Evolutionary conservation across 2,329 filamentous ascomycete genomes (phyloP).

Genomic region (Plectosphaerella cucumerina): DNA sequence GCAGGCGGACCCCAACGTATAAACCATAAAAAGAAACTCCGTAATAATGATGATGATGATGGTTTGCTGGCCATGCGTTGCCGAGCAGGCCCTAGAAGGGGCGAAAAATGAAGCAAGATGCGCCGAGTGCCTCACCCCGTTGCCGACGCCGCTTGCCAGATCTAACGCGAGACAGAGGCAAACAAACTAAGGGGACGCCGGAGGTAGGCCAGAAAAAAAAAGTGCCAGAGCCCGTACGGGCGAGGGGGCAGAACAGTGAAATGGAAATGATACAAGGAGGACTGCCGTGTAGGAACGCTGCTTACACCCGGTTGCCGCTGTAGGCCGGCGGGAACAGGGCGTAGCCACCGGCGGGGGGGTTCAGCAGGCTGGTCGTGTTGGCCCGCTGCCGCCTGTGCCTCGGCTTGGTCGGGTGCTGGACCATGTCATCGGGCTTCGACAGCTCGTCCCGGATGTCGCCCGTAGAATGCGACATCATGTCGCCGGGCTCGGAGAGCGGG

Average conservation of each 20-base stretch:
- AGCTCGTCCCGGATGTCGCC: constrained; percentile 7
- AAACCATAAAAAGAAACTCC: constrained; percentile 5
- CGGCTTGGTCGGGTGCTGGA: constrained; percentile 19
- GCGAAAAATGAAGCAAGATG: background rate
- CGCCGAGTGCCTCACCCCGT: too few relatives aligned
- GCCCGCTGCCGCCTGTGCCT: constrained; percentile 32
- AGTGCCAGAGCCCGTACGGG: background rate
- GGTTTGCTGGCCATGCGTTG: background rate
- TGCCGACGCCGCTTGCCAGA: too few relatives aligned
- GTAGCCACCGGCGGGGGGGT: constrained; percentile 40
- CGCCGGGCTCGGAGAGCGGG: constrained; percentile 10
- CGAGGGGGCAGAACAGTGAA: background rate
- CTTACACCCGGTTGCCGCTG: constrained; percentile 26
- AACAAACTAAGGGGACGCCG: constrained; percentile 10
- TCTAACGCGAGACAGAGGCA: background rate
- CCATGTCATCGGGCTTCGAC: constrained; percentile 2
- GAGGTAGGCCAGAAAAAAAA: background rate
- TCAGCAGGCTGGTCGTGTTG: constrained; percentile 38
- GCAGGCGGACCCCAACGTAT: background rate
- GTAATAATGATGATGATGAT: constrained; percentile 2
- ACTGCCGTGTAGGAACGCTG: background rate
- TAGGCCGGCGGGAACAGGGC: constrained; percentile 35
- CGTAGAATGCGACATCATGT: constrained; percentile 6
- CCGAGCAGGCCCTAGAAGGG: background rate
- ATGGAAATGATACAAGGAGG: background rate